Evolutionary conservation across 768 basidiomycete genomes (phyloP), one percentile per base, ranked within the genome.

Genomic region (Lyophyllum semitale): DNA sequence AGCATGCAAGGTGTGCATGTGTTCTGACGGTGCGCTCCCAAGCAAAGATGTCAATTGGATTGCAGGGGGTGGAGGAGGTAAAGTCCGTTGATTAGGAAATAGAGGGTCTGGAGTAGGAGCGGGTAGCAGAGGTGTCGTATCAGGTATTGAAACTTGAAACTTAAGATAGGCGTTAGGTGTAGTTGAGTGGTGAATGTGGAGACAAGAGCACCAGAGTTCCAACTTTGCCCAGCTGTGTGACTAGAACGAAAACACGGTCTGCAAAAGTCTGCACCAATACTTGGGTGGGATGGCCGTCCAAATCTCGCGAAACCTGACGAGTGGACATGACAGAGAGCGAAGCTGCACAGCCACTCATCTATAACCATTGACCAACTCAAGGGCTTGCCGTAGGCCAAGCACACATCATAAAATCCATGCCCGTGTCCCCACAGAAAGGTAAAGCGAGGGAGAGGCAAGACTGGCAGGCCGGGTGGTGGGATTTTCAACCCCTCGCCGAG

Each of bases 171-270:
- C 29, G 49, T 51, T 52, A 29, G 22, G 37, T n/a, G 27, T 35
- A 45, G 49, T 59, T 23, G 29, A 48, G 53, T 54, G 17, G 49
- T 53, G n/a, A 32, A 18, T 13, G 40, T 38, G 53, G 38, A 30
- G 50, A 26, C 15, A 40, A 42, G 63, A 73, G 69, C 66, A 96
- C 94, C 73, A 98, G 67, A 66, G 80, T 85, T 53, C 95, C 95
- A 12, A 96, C 88, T 82, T 94, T 95, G 35, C 91, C 91, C 57
- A 93, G 68, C 70, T 98, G 95, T 1, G 93, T 95, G 50, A 98
- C 79, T 22, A 97, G 77, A n/a, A 97, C 86, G 18, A 98, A 76
- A 12, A 84, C 75, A 23, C 93, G 81, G 72, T 98, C 95, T 50
- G 83, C 81, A 67, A 84, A 98, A 0, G 77, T 74, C 63, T 97